Conservation (phyloP, 1,284 basidiomycete genomes). For the Rhodotorula sp. region DNA sequence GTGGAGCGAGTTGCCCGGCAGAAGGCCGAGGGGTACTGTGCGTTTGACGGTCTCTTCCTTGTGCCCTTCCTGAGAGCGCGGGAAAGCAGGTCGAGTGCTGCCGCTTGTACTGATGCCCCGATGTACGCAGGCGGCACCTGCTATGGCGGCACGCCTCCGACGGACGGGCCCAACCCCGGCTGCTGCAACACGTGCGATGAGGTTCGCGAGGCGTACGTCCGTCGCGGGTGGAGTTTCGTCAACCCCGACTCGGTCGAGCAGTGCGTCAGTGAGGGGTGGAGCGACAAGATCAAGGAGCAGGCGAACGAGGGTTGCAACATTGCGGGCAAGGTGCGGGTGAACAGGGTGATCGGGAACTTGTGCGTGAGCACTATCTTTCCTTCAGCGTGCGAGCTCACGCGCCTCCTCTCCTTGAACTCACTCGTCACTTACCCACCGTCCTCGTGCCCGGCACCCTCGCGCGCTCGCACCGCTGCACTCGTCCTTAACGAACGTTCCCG, state of each 20-base stretch:
- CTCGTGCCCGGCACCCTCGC: no score
- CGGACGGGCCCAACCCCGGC: slow-evolving; percentile 58
- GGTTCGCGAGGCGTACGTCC: slow-evolving; percentile 85
- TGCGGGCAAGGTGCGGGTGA: slow-evolving; percentile 85
- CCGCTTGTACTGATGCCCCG: no score
- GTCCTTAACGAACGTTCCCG: not conserved
- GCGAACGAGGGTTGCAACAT: slow-evolving; percentile 93
- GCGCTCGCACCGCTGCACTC: no score
- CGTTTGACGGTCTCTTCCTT: not conserved
- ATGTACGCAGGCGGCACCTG: slow-evolving; percentile 74
- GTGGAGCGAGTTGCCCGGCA: slow-evolving; percentile 71
- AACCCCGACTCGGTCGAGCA: slow-evolving; percentile 92
- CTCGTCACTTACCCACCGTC: no score
- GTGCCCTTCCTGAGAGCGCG: not conserved
- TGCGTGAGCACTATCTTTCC: no score
- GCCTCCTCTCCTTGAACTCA: no score
- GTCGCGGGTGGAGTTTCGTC: slow-evolving; percentile 91
- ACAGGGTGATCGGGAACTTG: slow-evolving; percentile 88
- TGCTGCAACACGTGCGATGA: slow-evolving; percentile 98
- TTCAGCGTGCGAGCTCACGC: not conserved
- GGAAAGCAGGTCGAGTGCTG: not conserved
- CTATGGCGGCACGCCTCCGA: slow-evolving; percentile 84
- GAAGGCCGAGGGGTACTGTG: slow-evolving; percentile 63
- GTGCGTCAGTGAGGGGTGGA: slow-evolving; percentile 94
- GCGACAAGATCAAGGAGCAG: slow-evolving; percentile 88